These are phyloP conservation scores for Colletotrichum scovillei DNA, from an alignment of 2,329 filamentous ascomycete genomes.

Conservation along the genomic window DNA sequence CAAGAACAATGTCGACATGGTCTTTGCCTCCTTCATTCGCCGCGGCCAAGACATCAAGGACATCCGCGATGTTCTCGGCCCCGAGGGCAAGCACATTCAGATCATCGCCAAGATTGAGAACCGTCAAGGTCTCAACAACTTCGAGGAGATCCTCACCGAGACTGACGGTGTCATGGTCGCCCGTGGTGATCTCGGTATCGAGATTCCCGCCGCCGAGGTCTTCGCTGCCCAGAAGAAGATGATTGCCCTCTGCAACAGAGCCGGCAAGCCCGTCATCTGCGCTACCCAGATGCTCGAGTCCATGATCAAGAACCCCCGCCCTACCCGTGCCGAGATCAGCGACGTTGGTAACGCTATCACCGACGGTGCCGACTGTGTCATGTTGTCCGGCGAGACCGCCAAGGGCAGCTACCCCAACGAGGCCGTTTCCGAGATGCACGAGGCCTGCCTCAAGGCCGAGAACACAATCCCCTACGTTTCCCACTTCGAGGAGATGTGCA, in stretches of 20 bases:
- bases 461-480: conserved; percentile 97
- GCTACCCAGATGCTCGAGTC: conserved; percentile 99
- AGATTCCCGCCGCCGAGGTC: conserved; percentile 98
- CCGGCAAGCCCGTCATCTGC: conserved; percentile 98
- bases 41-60: conserved; percentile 91
- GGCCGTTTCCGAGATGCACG: conserved; percentile 97
- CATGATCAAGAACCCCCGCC: conserved; percentile 99
- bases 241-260: conserved; percentile 99
- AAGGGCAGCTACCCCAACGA: conserved; percentile 96
- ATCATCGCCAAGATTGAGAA: conserved; percentile 99
- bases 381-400: conserved; percentile 99
- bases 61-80: conserved; percentile 91
- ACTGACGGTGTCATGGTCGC: conserved; percentile 99
- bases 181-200: conserved; percentile 97
- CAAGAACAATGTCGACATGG: conserved; percentile 99
- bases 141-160: conserved; percentile 93
- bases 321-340: conserved; percentile 97
- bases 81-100: conserved; percentile 95
- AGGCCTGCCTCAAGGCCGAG: conserved; percentile 96
- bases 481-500: conserved; percentile 95
- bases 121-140: conserved; percentile 99
- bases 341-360: conserved; percentile 98
- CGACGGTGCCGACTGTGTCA: conserved; percentile 98
- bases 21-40: conserved; percentile 98
- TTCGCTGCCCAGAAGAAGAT: conserved; percentile 99